A percentile compares a stretch with the other conserved stretches of the same genome.
phyloP scores from a whole-genome alignment of 2,329 filamentous ascomycete genomes.

The Botrytis elliptica region DNA sequence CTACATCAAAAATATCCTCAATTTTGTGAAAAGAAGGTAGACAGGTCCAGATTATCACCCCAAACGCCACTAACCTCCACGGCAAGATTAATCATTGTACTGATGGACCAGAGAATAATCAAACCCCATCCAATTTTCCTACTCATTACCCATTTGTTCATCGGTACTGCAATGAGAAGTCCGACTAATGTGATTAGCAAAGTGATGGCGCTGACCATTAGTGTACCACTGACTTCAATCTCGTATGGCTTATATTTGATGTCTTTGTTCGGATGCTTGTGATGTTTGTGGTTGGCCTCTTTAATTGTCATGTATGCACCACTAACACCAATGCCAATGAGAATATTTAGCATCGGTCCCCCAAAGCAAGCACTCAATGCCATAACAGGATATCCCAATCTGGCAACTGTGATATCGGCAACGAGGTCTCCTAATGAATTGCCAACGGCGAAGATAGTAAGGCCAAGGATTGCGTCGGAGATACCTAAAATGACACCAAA shows the following conservation, averaged over 20 bases:
- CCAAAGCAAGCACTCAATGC: conserved; percentile 91
- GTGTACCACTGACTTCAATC: conserved; percentile 78
- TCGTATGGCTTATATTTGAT: conserved; percentile 73
- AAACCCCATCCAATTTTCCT: conserved; percentile 77
- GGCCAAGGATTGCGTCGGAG: conserved; percentile 87
- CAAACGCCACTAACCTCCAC: conserved; percentile 65
- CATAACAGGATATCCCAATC: conserved; percentile 95
- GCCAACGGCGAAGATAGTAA: conserved; percentile 94
- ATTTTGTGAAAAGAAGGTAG: conserved; percentile 1
- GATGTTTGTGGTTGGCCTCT: conserved; percentile 62
- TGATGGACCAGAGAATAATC: conserved; percentile 76
- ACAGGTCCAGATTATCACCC: conserved; percentile 21
- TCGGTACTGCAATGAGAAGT: conserved; percentile 75
- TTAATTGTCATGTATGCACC: conserved; percentile 84
- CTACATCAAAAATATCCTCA: not conserved
- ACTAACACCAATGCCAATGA: conserved; percentile 89
- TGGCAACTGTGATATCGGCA: conserved; percentile 89
- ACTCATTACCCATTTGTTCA: conserved; percentile 84
- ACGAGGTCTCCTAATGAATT: conserved; percentile 94
- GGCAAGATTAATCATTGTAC: conserved; percentile 77
- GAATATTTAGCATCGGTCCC: conserved; percentile 96
- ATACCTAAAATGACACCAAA: conserved; percentile 90
- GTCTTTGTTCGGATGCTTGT: conserved; percentile 64
- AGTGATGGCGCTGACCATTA: conserved; percentile 83
- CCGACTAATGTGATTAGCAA: conserved; percentile 76